Evolutionary conservation across 1,284 basidiomycete species (phyloP).

Genomic region (Pseudozyma tsukubaensis): DNA sequence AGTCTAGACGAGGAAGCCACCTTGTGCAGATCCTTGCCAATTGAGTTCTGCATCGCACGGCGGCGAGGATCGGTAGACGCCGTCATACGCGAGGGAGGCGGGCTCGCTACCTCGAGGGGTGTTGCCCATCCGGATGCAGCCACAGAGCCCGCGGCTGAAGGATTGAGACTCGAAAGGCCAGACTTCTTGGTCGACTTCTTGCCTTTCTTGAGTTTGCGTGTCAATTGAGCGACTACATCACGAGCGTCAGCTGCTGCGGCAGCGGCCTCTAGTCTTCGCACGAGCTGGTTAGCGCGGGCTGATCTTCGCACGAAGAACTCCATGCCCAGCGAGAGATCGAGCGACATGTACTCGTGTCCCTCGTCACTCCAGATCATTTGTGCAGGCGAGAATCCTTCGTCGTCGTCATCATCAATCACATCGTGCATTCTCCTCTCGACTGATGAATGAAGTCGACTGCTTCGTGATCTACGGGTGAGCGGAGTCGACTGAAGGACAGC

Average conservation of each 20-base stretch:
- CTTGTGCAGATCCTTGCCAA: slow-evolving; percentile 24
- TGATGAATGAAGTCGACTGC: slow-evolving; percentile 43
- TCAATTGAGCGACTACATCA: slow-evolving; percentile 42
- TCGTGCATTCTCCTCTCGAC: slow-evolving; percentile 48
- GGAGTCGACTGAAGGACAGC: slow-evolving; percentile 48
- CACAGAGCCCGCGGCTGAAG: slow-evolving; percentile 32
- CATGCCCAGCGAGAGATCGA: slow-evolving; percentile 57
- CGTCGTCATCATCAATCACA: slow-evolving; percentile 37
- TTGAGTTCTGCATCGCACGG: slow-evolving; percentile 43
- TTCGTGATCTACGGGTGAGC: slow-evolving; percentile 34
- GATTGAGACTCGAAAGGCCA: slow-evolving; percentile 42
- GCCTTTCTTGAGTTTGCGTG: slow-evolving; percentile 45
- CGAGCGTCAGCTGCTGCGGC: slow-evolving; percentile 46
- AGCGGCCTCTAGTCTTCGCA: slow-evolving; percentile 58
- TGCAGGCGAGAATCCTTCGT: slow-evolving; percentile 38
- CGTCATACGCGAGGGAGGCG: slow-evolving; percentile 50
- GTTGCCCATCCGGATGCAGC: slow-evolving; percentile 42
- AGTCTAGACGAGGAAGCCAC: slow-evolving; percentile 18
- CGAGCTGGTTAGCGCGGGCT: slow-evolving; percentile 59
- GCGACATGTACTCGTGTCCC: slow-evolving; percentile 59
- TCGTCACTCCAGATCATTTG: slow-evolving; percentile 59
- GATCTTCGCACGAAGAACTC: slow-evolving; percentile 63
- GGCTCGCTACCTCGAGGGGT: slow-evolving; percentile 41
- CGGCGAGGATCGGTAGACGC: slow-evolving; percentile 37
- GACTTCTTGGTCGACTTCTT: slow-evolving; percentile 34